A percentile compares a stretch with the other conserved stretches of the same genome.
Evolutionary conservation across 495 filamentous ascomycete species (phyloP).

Genomic region (Neurospora sp.): DNA sequence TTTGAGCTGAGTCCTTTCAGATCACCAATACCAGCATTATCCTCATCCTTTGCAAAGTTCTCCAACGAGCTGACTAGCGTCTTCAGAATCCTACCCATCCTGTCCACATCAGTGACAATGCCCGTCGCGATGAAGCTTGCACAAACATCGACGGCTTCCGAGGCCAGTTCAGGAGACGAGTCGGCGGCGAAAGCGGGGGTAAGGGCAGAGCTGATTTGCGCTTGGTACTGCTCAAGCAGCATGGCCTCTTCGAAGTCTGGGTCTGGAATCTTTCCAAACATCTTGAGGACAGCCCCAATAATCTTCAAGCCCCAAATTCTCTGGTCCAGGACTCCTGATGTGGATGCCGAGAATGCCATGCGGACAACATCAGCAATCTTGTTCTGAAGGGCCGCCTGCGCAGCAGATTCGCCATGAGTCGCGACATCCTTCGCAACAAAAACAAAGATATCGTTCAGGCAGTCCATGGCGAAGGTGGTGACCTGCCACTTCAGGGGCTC

Average conservation of each 20-base stretch:
- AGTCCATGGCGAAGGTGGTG: conserved; percentile 86
- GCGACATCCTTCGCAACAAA: conserved; percentile 65
- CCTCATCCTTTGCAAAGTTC: conserved; percentile 76
- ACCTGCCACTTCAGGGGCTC: conserved; percentile 94
- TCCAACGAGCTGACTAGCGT: conserved; percentile 85
- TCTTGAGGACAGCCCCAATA: conserved; percentile 83
- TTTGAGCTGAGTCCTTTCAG: conserved; percentile 90
- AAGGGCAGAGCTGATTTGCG: conserved; percentile 91
- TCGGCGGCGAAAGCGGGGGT: conserved; percentile 94
- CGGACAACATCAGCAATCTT: conserved; percentile 88
- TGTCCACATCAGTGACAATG: conserved; percentile 93
- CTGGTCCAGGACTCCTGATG: conserved; percentile 80
- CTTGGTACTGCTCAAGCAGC: conserved; percentile 94
- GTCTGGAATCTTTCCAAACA: conserved; percentile 93
- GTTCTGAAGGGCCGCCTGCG: conserved; percentile 65
- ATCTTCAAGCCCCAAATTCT: conserved; percentile 85
- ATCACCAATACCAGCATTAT: conserved; percentile 85
- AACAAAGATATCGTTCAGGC: conserved; percentile 72
- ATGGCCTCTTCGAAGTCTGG: conserved; percentile 94
- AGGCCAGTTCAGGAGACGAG: conserved; percentile 88
- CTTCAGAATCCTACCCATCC: conserved; percentile 95
- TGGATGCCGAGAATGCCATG: conserved; percentile 96
- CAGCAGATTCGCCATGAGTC: conserved; percentile 57
- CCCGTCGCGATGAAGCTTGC: conserved; percentile 93
- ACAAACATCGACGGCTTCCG: conserved; percentile 95